A percentile compares a stretch with the other conserved stretches of the same genome.
Evolutionary conservation across 257 asterid species (phyloP).

Genomic region (Nicotiana otophora): DNA sequence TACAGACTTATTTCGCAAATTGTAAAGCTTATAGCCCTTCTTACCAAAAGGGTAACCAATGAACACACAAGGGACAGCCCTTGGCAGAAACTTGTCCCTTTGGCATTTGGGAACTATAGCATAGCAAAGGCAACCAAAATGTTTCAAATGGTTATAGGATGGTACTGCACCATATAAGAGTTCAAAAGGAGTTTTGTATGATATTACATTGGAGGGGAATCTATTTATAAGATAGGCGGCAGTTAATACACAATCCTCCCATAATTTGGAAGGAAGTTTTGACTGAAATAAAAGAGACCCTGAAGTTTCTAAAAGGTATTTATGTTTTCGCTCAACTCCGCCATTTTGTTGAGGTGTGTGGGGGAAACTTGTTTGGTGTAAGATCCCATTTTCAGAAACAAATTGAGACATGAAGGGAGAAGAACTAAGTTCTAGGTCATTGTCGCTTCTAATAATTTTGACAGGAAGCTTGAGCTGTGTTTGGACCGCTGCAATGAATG

Average conservation of each 20-base stretch:
- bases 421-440: neutral
- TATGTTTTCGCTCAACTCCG: neutral
- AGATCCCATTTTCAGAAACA: neutral
- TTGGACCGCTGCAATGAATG: neutral
- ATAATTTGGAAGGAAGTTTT: neutral
- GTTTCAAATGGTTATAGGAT: neutral
- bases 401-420: neutral
- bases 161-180: neutral
- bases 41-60: too few species aligned
- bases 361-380: neutral
- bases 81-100: too few species aligned
- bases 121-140: neutral
- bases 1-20: too few species aligned
- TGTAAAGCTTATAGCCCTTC: too few species aligned
- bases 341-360: slow-evolving; percentile 11
- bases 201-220: neutral
- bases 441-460: neutral
- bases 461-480: neutral
- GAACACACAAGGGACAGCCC: too few species aligned
- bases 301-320: neutral
- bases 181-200: neutral
- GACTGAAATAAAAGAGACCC: neutral
- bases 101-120: too few species aligned
- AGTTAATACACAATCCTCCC: neutral
- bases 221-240: neutral